Conservation (phyloP, 2,329 filamentous ascomycete species). For the Penicillium nordicum region DNA sequence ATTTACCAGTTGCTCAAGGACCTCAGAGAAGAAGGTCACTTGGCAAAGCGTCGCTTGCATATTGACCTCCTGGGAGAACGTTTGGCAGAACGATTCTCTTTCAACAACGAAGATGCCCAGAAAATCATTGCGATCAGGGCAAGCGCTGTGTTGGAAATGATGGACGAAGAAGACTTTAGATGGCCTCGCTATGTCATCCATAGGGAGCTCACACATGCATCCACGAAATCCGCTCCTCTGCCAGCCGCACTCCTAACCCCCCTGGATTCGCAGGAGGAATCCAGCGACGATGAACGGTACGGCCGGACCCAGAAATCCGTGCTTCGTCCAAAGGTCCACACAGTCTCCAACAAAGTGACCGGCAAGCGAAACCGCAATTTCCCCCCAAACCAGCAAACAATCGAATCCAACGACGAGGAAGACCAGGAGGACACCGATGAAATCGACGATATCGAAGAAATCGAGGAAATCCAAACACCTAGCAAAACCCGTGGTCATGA, state of each 20-base stretch:
- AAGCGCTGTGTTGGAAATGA: constrained; percentile 30
- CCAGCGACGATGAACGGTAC: constrained; percentile 33
- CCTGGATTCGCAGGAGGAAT: constrained; percentile 33
- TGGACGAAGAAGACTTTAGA: constrained; percentile 40
- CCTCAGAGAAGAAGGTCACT: constrained; percentile 39
- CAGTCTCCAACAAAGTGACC: constrained; percentile 39
- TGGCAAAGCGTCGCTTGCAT: constrained; percentile 42
- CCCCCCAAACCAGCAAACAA: constrained; percentile 18
- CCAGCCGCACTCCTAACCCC: constrained; percentile 33
- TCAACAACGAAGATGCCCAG: constrained; percentile 34
- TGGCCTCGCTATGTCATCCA: constrained; percentile 44
- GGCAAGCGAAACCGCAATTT: constrained; percentile 42
- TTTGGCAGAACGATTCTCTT: constrained; percentile 30
- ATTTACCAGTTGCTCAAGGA: constrained; percentile 39
- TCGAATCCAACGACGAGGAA: constrained; percentile 31
- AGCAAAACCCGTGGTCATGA: constrained; percentile 25
- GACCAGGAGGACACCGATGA: constrained; percentile 13
- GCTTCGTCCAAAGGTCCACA: constrained; percentile 42
- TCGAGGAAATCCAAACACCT: constrained; percentile 18
- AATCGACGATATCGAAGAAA: constrained; percentile 17
- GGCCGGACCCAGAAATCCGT: constrained; percentile 43
- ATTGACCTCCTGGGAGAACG: constrained; percentile 36
- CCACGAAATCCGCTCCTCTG: constrained; percentile 26
- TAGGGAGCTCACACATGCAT: constrained; percentile 37
- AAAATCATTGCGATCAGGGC: constrained; percentile 38